Evolutionary conservation across 371 early-diverging fungal species (phyloP).

Genomic region (Apophysomyces trapeziformis): DNA sequence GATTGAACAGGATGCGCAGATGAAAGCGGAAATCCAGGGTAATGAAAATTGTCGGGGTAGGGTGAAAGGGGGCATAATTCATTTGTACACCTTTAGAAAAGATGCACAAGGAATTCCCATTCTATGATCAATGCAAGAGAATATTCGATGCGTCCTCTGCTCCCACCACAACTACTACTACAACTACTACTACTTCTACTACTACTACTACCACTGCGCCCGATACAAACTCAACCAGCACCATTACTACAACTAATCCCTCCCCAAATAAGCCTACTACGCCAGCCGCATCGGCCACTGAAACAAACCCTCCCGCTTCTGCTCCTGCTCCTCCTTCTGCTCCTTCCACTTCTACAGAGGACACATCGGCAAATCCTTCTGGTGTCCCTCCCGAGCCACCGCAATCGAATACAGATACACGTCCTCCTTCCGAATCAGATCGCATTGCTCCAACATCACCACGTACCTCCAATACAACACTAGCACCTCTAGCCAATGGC

Average conservation of each 20-base stretch:
- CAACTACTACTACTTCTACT: background rate
- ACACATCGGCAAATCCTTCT: background rate
- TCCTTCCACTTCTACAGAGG: background rate
- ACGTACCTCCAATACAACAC: slow-evolving; percentile 12
- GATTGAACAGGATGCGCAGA: slow-evolving; percentile 15
- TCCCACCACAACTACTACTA: background rate
- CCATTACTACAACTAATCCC: background rate
- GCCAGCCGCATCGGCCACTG: background rate
- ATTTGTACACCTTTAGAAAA: slow-evolving; percentile 24
- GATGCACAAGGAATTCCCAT: slow-evolving; percentile 42
- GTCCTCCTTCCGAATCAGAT: slow-evolving; percentile 1
- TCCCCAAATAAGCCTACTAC: background rate
- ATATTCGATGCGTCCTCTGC: slow-evolving; percentile 21
- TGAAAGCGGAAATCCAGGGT: slow-evolving; percentile 10
- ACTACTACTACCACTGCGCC: background rate
- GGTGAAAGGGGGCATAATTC: slow-evolving; percentile 10
- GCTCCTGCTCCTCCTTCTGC: background rate
- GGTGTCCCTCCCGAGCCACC: background rate
- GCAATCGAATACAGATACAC: background rate
- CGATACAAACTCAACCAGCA: background rate
- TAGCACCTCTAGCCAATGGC: background rate
- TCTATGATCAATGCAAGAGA: slow-evolving; percentile 36
- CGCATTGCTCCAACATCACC: background rate
- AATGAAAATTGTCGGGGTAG: slow-evolving; percentile 9
- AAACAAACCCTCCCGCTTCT: background rate